Evolutionary conservation across 768 basidiomycete species (phyloP).

Genomic region (Galerina sulciceps): DNA sequence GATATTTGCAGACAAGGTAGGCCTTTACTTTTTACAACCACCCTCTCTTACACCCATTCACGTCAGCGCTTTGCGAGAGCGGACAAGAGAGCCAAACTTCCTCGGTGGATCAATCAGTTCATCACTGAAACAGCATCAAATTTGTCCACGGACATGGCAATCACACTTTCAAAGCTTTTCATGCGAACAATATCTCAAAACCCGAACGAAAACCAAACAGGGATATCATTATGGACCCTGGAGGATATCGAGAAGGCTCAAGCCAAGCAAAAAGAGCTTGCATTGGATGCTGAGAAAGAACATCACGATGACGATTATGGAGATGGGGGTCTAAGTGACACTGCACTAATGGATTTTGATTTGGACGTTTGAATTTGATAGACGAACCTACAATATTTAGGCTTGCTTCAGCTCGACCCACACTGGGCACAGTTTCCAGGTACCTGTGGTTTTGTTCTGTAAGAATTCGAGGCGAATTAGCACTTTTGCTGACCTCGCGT

Average conservation of each 20-base stretch:
- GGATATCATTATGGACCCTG: constrained; percentile 92
- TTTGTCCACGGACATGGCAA: constrained; percentile 96
- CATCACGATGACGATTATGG: constrained; percentile 66
- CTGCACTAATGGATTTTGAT: constrained; percentile 63
- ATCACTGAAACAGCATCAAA: constrained; percentile 99
- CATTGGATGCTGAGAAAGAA: constrained; percentile 51
- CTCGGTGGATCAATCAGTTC: constrained; percentile 99
- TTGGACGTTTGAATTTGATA: constrained; percentile 42
- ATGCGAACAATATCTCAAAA: constrained; percentile 99
- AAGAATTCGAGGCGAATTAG: constrained; percentile 10
- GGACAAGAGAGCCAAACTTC: constrained; percentile 94
- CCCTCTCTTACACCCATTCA: neutral
- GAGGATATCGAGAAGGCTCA: constrained; percentile 91
- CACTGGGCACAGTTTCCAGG: constrained; percentile 45
- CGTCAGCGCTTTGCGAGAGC: constrained; percentile 86
- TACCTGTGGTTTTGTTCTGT: constrained; percentile 30
- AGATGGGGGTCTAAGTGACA: constrained; percentile 71
- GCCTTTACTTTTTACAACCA: neutral
- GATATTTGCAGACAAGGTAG: constrained; percentile 98
- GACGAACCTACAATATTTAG: constrained; percentile 3
- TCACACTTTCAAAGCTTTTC: constrained; percentile 93
- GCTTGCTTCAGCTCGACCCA: constrained; percentile 10
- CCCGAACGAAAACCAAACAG: constrained; percentile 94
- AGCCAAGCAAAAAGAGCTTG: constrained; percentile 74
- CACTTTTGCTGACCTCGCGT: constrained; percentile 37